Evolutionary conservation across 2,329 filamentous ascomycete species (phyloP).

Genomic region (Arthrobotrys conoides): DNA sequence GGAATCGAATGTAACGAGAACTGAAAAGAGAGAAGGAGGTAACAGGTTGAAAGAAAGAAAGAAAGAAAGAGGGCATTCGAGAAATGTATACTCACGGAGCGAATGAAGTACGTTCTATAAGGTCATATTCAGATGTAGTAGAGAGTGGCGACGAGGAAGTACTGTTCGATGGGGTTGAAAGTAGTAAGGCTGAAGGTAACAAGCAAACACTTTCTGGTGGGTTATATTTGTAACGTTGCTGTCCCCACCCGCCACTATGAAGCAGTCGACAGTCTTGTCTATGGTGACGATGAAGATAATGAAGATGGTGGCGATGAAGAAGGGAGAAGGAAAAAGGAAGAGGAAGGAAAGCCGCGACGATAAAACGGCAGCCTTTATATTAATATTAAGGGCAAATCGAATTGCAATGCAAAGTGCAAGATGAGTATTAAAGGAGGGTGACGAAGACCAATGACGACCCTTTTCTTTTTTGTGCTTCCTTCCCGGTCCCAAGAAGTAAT

Average conservation of each 20-base stretch:
- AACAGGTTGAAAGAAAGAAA: background rate
- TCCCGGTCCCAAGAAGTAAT: background rate
- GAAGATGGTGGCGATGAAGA: background rate
- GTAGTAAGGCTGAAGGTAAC: background rate
- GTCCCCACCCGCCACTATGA: conserved; percentile 8
- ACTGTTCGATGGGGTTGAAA: background rate
- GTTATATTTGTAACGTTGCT: conserved; percentile 3
- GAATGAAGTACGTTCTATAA: conserved; percentile 11
- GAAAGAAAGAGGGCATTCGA: background rate
- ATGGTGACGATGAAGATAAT: conserved; percentile 17
- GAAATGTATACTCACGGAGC: background rate
- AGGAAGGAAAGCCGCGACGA: conserved; percentile 17
- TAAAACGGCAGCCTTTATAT: conserved; percentile 7
- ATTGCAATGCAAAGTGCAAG: no score
- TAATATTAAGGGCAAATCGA: background rate
- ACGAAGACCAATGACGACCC: conserved; percentile 19
- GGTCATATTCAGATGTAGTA: conserved; percentile 16
- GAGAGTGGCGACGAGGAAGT: background rate
- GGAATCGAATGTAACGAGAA: background rate
- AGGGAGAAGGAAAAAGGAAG: background rate
- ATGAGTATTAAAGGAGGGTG: conserved; percentile 17
- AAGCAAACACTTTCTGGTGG: conserved; percentile 2
- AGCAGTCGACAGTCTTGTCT: background rate
- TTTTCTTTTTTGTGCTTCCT: conserved; percentile 1
- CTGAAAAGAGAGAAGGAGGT: background rate